Evolutionary conservation across 257 asterid species (phyloP).

Genomic region (Cynanchum wilfordii): DNA sequence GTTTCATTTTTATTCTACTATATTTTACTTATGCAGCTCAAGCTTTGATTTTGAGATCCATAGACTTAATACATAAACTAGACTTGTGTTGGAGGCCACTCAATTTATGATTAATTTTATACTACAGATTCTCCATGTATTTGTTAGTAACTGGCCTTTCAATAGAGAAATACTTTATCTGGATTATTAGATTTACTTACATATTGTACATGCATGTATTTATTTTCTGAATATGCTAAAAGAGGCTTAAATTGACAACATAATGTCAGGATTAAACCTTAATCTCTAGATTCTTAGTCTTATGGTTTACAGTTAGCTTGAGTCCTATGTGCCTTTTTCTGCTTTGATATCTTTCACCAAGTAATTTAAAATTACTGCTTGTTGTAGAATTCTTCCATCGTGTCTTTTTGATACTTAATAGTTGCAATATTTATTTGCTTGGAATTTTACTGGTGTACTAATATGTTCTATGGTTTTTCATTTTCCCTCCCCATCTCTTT

Average conservation of each 20-base stretch:
- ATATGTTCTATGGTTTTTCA: background rate
- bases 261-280: background rate
- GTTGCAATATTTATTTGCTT: background rate
- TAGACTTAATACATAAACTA: background rate
- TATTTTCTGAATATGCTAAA: background rate
- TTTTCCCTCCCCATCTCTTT: background rate
- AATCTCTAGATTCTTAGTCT: background rate
- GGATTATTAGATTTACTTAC: background rate
- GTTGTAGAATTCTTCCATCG: background rate
- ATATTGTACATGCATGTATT: background rate
- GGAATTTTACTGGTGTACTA: background rate
- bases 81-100: background rate
- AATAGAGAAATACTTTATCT: background rate
- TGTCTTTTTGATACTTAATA: background rate
- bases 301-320: background rate
- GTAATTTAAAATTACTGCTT: background rate
- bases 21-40: background rate
- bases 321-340: too few species aligned
- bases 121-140: background rate
- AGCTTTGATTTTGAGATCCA: background rate
- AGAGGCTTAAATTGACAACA: background rate
- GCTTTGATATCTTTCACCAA: background rate
- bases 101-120: background rate
- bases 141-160: background rate
- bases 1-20: background rate